phyloP scores from a whole-genome alignment of 257 asterid species.

The Gynochthodes officinalis region DNA sequence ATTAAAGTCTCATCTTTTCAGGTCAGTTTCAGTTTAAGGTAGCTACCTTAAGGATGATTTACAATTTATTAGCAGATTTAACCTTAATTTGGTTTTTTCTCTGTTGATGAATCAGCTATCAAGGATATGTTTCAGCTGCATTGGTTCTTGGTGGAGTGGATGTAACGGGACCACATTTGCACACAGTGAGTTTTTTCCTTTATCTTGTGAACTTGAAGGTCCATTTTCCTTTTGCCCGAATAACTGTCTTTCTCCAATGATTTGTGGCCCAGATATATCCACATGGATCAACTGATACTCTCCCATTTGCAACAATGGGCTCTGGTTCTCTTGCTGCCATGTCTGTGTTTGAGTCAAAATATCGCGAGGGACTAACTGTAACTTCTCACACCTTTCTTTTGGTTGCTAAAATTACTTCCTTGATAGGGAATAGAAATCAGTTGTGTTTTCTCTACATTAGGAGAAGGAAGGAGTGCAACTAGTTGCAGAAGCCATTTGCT shows the following conservation, averaged over 20 bases:
- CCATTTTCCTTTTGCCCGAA: not conserved
- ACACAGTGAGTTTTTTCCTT: slow-evolving; percentile 64
- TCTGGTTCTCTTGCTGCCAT: slow-evolving; percentile 99
- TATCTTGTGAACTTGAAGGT: not conserved
- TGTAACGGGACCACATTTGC: slow-evolving; percentile 86
- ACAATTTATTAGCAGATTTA: slow-evolving; percentile 13
- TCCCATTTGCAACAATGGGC: slow-evolving; percentile 98
- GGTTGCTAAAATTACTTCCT: not conserved
- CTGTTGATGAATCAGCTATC: slow-evolving; percentile 42
- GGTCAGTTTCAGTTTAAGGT: slow-evolving; percentile 36
- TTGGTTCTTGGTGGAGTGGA: slow-evolving; percentile 98
- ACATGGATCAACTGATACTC: slow-evolving; percentile 95
- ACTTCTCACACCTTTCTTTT: slow-evolving; percentile 30
- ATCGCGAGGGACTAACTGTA: slow-evolving; percentile 78
- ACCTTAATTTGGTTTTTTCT: slow-evolving; percentile 12
- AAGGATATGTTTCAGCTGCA: slow-evolving; percentile 90
- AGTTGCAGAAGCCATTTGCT: slow-evolving; percentile 87
- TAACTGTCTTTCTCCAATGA: slow-evolving; percentile 19
- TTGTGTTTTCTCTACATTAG: slow-evolving; percentile 28
- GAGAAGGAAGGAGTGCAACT: slow-evolving; percentile 86
- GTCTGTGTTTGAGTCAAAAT: slow-evolving; percentile 84
- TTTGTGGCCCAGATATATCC: slow-evolving; percentile 70
- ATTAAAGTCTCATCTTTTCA: slow-evolving; percentile 83
- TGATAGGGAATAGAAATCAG: slow-evolving; percentile 8
- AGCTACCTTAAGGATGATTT: slow-evolving; percentile 11